Evolutionary conservation across 805 yeast genomes (phyloP).

Genomic region (Kazachstania taianensis): DNA sequence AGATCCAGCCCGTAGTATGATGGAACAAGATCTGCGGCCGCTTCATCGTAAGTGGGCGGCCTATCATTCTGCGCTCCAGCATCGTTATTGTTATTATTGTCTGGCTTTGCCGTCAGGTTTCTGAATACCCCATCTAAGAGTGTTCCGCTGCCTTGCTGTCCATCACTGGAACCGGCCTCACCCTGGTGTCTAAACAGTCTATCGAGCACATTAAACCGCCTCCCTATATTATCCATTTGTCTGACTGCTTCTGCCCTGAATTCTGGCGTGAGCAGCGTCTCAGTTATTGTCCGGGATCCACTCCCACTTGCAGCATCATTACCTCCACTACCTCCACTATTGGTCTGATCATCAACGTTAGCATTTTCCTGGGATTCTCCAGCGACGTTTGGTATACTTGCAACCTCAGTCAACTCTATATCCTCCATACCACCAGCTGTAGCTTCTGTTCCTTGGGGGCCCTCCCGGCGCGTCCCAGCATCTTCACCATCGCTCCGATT

Average conservation of each 20-base stretch:
- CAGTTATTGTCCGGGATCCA: constrained; percentile 1
- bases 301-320: not conserved
- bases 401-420: too few species aligned
- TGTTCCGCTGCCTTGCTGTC: constrained; percentile 13
- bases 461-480: too few species aligned
- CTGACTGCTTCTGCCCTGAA: constrained; percentile 16
- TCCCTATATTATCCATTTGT: constrained; percentile 23
- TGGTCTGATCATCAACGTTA: too few species aligned
- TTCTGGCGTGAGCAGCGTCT: constrained; percentile 6
- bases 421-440: too few species aligned
- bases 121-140: constrained; percentile 81
- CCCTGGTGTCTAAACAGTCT: constrained; percentile 24
- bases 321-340: too few species aligned
- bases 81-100: constrained; percentile 26
- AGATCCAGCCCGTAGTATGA: constrained; percentile 94
- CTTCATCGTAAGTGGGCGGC: constrained; percentile 89
- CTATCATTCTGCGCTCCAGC: constrained; percentile 37
- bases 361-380: too few species aligned
- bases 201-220: constrained; percentile 33
- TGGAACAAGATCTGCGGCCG: constrained; percentile 87
- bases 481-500: too few species aligned
- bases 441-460: too few species aligned
- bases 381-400: too few species aligned
- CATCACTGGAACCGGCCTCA: constrained; percentile 6
- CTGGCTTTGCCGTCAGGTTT: constrained; percentile 86